Percentiles rank a stretch among this genome's conserved stretches.
Evolutionary conservation across 2,329 filamentous ascomycete genomes (phyloP).

Genomic region (Sordariomycetes sp.): DNA sequence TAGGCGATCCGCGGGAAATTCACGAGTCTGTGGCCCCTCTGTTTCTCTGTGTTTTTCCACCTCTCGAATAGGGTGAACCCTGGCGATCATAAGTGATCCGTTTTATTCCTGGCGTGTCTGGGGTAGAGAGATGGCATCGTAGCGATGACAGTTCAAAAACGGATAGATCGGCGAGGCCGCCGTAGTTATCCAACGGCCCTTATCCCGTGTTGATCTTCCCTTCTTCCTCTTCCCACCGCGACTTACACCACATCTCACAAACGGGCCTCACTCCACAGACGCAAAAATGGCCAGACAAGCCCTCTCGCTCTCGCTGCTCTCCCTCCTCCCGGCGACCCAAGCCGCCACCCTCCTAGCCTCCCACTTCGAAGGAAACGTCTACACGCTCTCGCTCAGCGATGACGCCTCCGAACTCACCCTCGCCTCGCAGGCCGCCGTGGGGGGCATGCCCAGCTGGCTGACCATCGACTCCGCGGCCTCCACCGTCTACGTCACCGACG

Average conservation of each 20-base stretch:
- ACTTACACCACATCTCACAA: not conserved
- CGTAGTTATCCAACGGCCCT: not conserved
- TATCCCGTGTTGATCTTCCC: not conserved
- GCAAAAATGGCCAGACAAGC: not conserved
- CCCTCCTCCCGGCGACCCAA: conserved; percentile 6
- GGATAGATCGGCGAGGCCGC: not conserved
- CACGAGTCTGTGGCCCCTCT: not conserved
- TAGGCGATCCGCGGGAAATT: not conserved
- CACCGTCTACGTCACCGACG: conserved; percentile 10
- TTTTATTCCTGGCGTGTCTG: not conserved
- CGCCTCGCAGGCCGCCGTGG: conserved; percentile 7
- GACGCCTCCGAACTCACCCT: conserved; percentile 6
- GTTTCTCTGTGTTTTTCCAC: not conserved
- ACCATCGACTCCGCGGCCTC: conserved; percentile 7
- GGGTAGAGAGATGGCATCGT: not conserved
- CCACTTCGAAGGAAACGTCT: conserved; percentile 11
- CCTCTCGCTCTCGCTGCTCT: not conserved
- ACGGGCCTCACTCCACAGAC: not conserved
- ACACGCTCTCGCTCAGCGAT: conserved; percentile 9
- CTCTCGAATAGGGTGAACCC: not conserved
- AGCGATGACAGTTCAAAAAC: not conserved
- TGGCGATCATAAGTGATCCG: not conserved
- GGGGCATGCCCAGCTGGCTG: conserved; percentile 10
- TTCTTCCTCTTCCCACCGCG: not conserved
- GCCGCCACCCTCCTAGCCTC: conserved; percentile 11